Base-by-base conservation (phyloP, 768 basidiomycete species). In the Hydnomerulius pinastri region DNA sequence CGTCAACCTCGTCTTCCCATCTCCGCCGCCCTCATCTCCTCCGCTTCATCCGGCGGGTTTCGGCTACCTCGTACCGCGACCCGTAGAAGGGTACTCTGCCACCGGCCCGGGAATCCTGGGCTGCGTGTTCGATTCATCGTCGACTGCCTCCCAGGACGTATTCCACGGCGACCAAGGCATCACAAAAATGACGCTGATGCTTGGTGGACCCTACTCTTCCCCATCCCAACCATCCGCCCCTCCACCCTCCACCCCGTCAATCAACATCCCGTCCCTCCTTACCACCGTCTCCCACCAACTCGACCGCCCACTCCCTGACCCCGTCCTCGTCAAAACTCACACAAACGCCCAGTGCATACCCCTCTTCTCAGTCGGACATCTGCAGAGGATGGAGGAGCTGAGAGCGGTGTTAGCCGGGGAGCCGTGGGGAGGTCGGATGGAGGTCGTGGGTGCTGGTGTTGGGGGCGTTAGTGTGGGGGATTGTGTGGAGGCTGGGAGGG, bases 1-100 rank as follows among this genome's bases (percentile, higher is more conserved):
- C 30, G 72, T 94, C 57, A 96, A 92, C 72, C 74, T 98, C 61
- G 80, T 98, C 55, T 98, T 96, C 73, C 73, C 83, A 37, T 63
- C 66, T 25, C 47, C 64, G 54, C 64, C 78, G 25, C 65, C 72
- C 20, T 45, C 58, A 29, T 62, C 70, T 48, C 50, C 65, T 20
- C 59, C 64, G 20, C 76, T 95, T 42, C 87, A 92, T 58, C 92
- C 93, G 0, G 76, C 77, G 2, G 96, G 96, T 4, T 99, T 98
- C 65, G 96, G 96, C 8, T 98, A 94, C 72, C 86, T 99, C 62
- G 79, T 97, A 45, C 93, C 95, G 0, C 88, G 94, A 13, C 83
- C 88, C 0, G 70, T 69, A 27, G 66, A 66, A 4, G 85, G 76
- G 18, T 87, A 90, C 56, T 60, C 68, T n/a, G 45, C 51, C 20